These are phyloP conservation scores for Cercospora sp. DNA, from an alignment of 2,329 filamentous ascomycete genomes.

Conservation along the genomic window DNA sequence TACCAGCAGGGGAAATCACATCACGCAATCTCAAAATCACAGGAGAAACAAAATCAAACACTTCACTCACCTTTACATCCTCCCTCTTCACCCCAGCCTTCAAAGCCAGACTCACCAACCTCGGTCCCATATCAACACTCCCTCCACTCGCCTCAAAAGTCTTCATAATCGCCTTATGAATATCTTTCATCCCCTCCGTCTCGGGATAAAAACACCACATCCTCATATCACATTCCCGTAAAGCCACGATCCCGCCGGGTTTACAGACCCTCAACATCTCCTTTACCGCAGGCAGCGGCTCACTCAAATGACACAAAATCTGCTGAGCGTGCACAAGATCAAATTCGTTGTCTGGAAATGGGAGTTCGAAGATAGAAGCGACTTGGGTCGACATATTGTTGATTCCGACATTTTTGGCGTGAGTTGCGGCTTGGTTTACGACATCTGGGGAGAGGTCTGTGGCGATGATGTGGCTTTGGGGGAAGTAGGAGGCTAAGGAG, in stretches of 20 bases:
- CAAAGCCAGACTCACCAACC: constrained; percentile 39
- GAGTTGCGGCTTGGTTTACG: constrained; percentile 43
- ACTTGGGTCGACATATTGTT: constrained; percentile 45
- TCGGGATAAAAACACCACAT: constrained; percentile 43
- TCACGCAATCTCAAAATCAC: not conserved
- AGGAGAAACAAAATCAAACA: not conserved
- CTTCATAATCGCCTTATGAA: constrained; percentile 40
- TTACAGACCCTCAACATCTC: constrained; percentile 59
- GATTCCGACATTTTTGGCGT: constrained; percentile 41
- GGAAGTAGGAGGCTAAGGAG: constrained; percentile 47
- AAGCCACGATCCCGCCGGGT: constrained; percentile 55
- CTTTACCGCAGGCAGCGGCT: constrained; percentile 52
- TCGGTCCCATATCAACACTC: constrained; percentile 30
- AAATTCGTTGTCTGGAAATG: constrained; percentile 52
- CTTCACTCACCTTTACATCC: constrained; percentile 37
- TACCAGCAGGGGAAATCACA: no score
- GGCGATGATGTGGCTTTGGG: constrained; percentile 47
- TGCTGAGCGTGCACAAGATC: constrained; percentile 63
- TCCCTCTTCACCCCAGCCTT: constrained; percentile 43
- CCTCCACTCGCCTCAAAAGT: constrained; percentile 36
- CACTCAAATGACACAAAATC: constrained; percentile 57
- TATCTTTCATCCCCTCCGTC: constrained; percentile 39
- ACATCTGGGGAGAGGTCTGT: constrained; percentile 50
- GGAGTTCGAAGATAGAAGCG: constrained; percentile 40
- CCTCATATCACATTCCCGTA: constrained; percentile 45